phyloP scores from a whole-genome alignment of 306 rosid genomes.

The Trichosanthes cucumerina region DNA sequence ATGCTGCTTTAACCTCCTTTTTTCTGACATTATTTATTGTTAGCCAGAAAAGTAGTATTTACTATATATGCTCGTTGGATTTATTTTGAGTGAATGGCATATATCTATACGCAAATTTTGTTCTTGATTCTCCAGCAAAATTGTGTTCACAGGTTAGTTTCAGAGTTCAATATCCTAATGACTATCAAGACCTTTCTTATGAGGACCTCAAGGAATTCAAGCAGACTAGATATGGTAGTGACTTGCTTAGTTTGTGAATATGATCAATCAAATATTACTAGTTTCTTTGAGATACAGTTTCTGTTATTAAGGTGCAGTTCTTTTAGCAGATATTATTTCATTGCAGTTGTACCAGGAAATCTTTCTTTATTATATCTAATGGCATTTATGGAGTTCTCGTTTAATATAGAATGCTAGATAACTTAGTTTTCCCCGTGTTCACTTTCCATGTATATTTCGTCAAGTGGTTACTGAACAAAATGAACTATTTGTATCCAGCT shows the following conservation, averaged over 20 bases:
- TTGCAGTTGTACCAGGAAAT: neutral
- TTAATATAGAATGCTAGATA: neutral
- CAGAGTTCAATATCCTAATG: constrained; percentile 96
- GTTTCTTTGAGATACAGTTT: neutral
- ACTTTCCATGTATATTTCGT: neutral
- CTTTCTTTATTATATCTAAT: neutral
- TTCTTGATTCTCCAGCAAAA: neutral
- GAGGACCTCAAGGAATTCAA: constrained; percentile 96
- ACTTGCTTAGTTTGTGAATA: constrained; percentile 13
- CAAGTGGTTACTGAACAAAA: neutral
- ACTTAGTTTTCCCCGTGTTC: neutral
- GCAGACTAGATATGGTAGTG: constrained; percentile 96
- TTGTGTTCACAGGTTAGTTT: constrained; percentile 64
- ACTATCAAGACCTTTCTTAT: constrained; percentile 74
- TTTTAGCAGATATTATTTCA: neutral
- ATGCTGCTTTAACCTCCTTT: neutral
- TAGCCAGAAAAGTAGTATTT: neutral
- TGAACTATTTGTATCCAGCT: constrained; percentile 39
- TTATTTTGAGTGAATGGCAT: neutral
- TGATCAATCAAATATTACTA: neutral
- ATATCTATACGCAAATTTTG: neutral
- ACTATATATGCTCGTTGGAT: neutral
- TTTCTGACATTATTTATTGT: neutral
- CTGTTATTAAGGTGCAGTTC: neutral
- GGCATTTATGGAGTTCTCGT: neutral